A percentile compares a stretch with the other conserved stretches of the same genome.
Evolutionary conservation across 2,329 filamentous ascomycete species (phyloP).

Genomic region (Colletotrichum sp.): DNA sequence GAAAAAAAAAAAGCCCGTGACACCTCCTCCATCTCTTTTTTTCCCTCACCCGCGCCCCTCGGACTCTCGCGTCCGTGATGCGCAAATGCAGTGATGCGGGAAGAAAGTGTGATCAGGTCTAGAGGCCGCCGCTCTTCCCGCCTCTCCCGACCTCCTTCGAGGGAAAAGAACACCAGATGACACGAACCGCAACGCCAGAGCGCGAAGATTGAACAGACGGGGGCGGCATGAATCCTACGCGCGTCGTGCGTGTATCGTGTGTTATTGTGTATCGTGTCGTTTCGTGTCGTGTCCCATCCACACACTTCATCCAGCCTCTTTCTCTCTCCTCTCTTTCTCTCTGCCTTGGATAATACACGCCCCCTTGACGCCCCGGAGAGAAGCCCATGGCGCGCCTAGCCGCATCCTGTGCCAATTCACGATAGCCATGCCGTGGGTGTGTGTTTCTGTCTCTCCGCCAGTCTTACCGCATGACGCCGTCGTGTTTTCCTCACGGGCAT

Average conservation of each 20-base stretch:
- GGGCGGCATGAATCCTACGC: neutral
- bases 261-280: neutral
- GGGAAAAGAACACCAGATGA: neutral
- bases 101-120: neutral
- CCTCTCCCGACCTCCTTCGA: neutral
- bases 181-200: neutral
- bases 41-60: neutral
- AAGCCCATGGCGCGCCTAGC: neutral
- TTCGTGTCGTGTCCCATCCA: neutral
- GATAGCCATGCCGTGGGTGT: neutral
- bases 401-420: neutral
- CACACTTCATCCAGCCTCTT: neutral
- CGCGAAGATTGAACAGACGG: neutral
- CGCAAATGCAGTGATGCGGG: neutral
- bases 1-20: neutral
- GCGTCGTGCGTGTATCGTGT: neutral
- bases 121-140: neutral
- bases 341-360: neutral
- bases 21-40: neutral
- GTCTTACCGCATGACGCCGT: conserved; percentile 19
- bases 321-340: neutral
- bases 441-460: neutral
- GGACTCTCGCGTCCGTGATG: neutral
- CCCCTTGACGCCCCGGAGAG: neutral
- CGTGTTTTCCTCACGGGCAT: neutral